Evolutionary conservation across 2,329 filamentous ascomycete genomes (phyloP).

Genomic region (Fusarium fracticaudum): DNA sequence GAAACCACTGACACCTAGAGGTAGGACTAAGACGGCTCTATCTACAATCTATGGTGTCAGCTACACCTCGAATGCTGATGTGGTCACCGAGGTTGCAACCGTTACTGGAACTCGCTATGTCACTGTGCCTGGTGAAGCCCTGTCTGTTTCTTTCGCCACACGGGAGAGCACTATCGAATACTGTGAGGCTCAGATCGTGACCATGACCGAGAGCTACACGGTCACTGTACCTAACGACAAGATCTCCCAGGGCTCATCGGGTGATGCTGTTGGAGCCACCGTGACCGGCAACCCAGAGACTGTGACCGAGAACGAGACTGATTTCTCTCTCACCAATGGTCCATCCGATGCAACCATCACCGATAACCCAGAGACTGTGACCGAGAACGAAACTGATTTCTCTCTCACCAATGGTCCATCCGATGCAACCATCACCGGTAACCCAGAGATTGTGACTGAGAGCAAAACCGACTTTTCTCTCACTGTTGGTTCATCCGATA

Average conservation of each 20-base stretch:
- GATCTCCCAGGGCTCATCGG: slow-evolving; percentile 15
- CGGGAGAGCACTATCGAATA: slow-evolving; percentile 37
- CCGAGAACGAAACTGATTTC: slow-evolving; percentile 42
- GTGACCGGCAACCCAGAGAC: slow-evolving; percentile 46
- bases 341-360: slow-evolving; percentile 48
- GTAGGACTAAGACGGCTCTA: slow-evolving; percentile 47
- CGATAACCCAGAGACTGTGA: slow-evolving; percentile 46
- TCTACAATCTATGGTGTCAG: slow-evolving; percentile 48
- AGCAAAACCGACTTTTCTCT: slow-evolving; percentile 39
- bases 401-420: slow-evolving; percentile 44
- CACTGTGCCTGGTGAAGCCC: slow-evolving; percentile 41
- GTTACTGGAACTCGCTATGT: slow-evolving; percentile 44
- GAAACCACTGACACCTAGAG: slow-evolving; percentile 8
- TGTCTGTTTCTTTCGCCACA: slow-evolving; percentile 39
- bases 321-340: slow-evolving; percentile 42
- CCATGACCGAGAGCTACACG: slow-evolving; percentile 42
- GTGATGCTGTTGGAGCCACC: slow-evolving; percentile 35
- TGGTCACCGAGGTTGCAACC: slow-evolving; percentile 35
- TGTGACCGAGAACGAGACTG: slow-evolving; percentile 44
- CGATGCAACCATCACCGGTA: slow-evolving; percentile 43
- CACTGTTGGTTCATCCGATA: slow-evolving; percentile 32
- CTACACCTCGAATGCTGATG: slow-evolving; percentile 24
- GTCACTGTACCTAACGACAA: slow-evolving; percentile 41
- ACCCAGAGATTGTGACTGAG: slow-evolving; percentile 42
- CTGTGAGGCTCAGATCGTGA: slow-evolving; percentile 35